These are phyloP conservation scores for Bjerkandera adusta DNA, from an alignment of 1,284 basidiomycete species.

Conservation along the genomic window DNA sequence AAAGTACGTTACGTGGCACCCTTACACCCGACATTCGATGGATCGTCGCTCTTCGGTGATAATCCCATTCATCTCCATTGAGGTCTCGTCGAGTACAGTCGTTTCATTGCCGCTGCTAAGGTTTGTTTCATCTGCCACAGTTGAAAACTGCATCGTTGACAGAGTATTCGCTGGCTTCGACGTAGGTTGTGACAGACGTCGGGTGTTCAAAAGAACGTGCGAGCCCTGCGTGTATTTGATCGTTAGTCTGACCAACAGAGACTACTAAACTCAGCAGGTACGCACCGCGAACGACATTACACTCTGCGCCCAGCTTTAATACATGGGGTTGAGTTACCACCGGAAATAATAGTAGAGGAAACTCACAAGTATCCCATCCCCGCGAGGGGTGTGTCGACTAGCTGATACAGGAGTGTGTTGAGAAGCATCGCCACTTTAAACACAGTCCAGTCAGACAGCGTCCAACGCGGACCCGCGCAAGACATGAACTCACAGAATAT, in stretches of 20 bases:
- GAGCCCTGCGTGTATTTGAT: constrained; percentile 13
- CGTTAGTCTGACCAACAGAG: not conserved
- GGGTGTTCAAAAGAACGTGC: constrained; percentile 19
- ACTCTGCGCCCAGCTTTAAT: constrained; percentile 16
- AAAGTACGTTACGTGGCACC: no score
- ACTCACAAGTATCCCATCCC: constrained; percentile 18
- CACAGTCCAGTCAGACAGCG: no score
- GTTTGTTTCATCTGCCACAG: not conserved
- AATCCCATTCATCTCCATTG: not conserved
- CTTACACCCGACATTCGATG: no score
- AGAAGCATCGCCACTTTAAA: constrained; percentile 1
- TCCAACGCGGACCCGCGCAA: constrained; percentile 13
- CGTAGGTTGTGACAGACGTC: not conserved
- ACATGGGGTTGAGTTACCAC: no score
- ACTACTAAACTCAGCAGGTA: no score
- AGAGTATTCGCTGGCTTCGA: not conserved
- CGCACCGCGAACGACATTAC: constrained; percentile 19
- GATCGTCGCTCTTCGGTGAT: not conserved
- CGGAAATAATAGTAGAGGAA: not conserved
- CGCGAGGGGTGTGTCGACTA: constrained; percentile 9
- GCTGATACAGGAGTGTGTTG: constrained; percentile 2
- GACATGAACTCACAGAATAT: constrained; percentile 21
- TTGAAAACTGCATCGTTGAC: not conserved
- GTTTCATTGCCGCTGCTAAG: not conserved
- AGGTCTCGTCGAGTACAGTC: not conserved